Evolutionary conservation across 1,139 yeast genomes (phyloP).

Genomic region (Zygosaccharomyces pseudobailii): DNA sequence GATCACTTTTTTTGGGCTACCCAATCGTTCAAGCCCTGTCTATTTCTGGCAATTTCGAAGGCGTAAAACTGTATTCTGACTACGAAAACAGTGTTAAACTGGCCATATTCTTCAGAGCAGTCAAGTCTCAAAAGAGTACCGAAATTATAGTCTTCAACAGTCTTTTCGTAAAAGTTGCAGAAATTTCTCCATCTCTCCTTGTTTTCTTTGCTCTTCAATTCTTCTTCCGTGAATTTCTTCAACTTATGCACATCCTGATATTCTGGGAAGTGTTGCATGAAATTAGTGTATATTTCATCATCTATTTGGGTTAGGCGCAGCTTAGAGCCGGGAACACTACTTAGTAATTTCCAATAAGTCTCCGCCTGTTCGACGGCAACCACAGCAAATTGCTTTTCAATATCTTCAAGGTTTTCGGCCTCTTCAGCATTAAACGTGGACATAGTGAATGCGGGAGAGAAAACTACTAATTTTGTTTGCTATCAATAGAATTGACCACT

Average conservation of each 20-base stretch:
- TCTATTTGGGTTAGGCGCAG: conserved; percentile 75
- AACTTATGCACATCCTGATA: conserved; percentile 55
- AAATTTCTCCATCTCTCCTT: conserved; percentile 90
- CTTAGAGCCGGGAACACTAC: conserved; percentile 70
- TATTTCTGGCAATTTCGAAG: conserved; percentile 90
- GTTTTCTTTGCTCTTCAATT: conserved; percentile 73
- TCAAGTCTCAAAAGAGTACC: conserved; percentile 85
- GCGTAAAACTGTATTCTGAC: conserved; percentile 94
- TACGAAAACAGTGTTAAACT: conserved; percentile 81
- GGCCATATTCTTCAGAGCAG: conserved; percentile 68
- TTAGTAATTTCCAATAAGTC: conserved; percentile 82
- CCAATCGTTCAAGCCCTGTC: conserved; percentile 92
- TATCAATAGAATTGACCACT: too few relatives aligned
- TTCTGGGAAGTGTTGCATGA: conserved; percentile 80
- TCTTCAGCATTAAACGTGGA: conserved; percentile 49
- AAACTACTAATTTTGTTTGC: background rate
- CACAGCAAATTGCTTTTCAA: conserved; percentile 95
- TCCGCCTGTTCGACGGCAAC: conserved; percentile 95
- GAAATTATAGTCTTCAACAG: conserved; percentile 83
- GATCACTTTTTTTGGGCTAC: conserved; percentile 33
- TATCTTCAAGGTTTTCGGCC: conserved; percentile 62
- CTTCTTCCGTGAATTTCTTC: conserved; percentile 62
- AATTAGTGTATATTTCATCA: conserved; percentile 70
- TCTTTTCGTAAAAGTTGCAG: conserved; percentile 74
- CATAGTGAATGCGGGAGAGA: conserved; percentile 12